Evolutionary conservation across 2,329 filamentous ascomycete genomes (phyloP).

Genomic region (Chaetothyriales sp.): DNA sequence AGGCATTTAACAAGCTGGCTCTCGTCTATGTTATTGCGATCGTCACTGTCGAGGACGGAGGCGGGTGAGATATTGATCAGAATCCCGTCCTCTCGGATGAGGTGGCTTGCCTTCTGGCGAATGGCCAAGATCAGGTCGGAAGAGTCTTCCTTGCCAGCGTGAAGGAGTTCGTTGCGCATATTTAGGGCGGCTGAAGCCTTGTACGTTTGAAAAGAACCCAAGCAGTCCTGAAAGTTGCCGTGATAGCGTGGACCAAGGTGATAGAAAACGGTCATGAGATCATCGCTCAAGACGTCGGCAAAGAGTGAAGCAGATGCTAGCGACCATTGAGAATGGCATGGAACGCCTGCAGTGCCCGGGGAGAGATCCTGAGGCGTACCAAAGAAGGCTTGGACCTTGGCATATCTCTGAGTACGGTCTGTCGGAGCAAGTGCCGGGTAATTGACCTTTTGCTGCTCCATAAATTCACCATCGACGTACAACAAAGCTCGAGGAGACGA

Average conservation of each 20-base stretch:
- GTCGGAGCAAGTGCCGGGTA: conserved; percentile 67
- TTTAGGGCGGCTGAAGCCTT: conserved; percentile 82
- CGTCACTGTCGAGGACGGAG: conserved; percentile 67
- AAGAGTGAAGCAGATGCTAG: conserved; percentile 81
- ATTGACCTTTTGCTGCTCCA: conserved; percentile 77
- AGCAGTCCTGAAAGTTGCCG: conserved; percentile 91
- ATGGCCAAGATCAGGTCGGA: conserved; percentile 89
- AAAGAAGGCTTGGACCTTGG: conserved; percentile 75
- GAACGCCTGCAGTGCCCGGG: conserved; percentile 52
- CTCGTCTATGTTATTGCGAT: conserved; percentile 56
- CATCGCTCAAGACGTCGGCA: conserved; percentile 75
- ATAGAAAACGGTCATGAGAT: conserved; percentile 79
- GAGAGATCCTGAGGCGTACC: conserved; percentile 86
- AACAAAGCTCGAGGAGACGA: conserved; percentile 68
- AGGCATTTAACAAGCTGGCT: conserved; percentile 62
- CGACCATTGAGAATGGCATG: conserved; percentile 71
- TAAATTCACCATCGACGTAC: conserved; percentile 86
- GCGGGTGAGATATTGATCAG: conserved; percentile 71
- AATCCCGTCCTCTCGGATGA: conserved; percentile 70
- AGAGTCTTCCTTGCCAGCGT: conserved; percentile 75
- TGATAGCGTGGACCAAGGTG: conserved; percentile 82
- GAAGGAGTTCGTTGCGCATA: conserved; percentile 77
- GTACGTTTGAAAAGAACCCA: conserved; percentile 94
- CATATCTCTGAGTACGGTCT: conserved; percentile 36
- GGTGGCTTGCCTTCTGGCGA: conserved; percentile 63